Evolutionary conservation across 371 early-diverging fungal genomes (phyloP).

Genomic region (Dinochytrium kinnereticum): DNA sequence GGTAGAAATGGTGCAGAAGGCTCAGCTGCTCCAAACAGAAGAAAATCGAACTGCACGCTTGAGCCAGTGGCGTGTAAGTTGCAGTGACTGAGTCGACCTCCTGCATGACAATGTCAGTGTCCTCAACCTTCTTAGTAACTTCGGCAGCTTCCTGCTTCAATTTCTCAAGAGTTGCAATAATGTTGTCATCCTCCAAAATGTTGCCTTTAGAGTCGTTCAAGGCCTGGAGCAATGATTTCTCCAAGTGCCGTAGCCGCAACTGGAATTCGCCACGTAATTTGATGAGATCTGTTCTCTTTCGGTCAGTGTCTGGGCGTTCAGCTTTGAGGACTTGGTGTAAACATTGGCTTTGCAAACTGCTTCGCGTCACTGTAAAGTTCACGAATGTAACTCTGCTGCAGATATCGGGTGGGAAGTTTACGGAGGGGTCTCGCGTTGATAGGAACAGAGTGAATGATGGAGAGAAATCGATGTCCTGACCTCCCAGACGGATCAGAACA

Average conservation of each 20-base stretch:
- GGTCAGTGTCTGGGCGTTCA: slow-evolving; percentile 95
- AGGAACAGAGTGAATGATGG: slow-evolving; percentile 95
- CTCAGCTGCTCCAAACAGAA: slow-evolving; percentile 95
- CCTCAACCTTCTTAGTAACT: slow-evolving; percentile 88
- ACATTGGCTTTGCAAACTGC: slow-evolving; percentile 95
- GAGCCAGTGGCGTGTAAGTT: slow-evolving; percentile 90
- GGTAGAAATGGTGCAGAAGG: slow-evolving; percentile 91
- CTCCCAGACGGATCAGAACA: slow-evolving; percentile 92
- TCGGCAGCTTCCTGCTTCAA: slow-evolving; percentile 96
- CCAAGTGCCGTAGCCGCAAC: slow-evolving; percentile 88
- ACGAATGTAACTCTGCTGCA: slow-evolving; percentile 97
- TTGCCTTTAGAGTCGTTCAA: slow-evolving; percentile 95
- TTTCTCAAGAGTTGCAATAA: slow-evolving; percentile 91
- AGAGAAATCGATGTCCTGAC: slow-evolving; percentile 98
- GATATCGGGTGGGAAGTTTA: slow-evolving; percentile 93
- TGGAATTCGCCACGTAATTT: slow-evolving; percentile 97
- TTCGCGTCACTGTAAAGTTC: slow-evolving; percentile 97
- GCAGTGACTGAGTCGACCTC: slow-evolving; percentile 93
- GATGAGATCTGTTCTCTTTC: slow-evolving; percentile 88
- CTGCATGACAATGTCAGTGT: slow-evolving; percentile 93
- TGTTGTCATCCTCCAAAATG: slow-evolving; percentile 95
- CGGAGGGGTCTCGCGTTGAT: slow-evolving; percentile 91
- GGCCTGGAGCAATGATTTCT: slow-evolving; percentile 91
- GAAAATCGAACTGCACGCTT: slow-evolving; percentile 91
- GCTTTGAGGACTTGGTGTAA: slow-evolving; percentile 92